Evolutionary conservation across 495 filamentous ascomycete genomes (phyloP), one percentile per base, ranked within the genome.

Genomic region (Penicillium salamii): DNA sequence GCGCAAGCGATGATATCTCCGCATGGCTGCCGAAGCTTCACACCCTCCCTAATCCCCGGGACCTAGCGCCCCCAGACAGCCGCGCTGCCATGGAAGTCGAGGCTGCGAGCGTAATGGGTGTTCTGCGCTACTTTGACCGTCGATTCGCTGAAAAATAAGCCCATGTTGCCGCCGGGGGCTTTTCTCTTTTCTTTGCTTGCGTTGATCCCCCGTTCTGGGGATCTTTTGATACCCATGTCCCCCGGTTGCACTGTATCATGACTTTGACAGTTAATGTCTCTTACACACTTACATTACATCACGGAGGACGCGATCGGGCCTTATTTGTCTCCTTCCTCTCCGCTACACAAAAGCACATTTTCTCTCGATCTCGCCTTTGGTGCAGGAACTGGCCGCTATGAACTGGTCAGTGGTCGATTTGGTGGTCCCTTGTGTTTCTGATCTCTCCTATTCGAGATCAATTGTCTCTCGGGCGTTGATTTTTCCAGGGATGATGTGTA

Each of bases 71-170:
- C 4, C 54, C 62, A 5, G 59, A 67, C 31, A 33, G 59, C 13
- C 74, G 83, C 49, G 78, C 78, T 17, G 84, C 87, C 5, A 81
- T 90, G 54, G 87, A 92, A 61, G 84, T 95, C 7, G 89, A 95
- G 60, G 87, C 89, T 1, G 88, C 88, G 4, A 91, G 86, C 62
- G 88, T 95, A 20, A 90, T 92, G 85, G 83, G 84, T 32, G 89
- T 93, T 23, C 64, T 95, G 46, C 88, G 86, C 54, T 84, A 85
- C 48, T 90, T 95, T 61, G 90, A 95, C 61, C 78, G 88, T 31
- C 66, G 89, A 32, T 95, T 95, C 42, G 69, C 71, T 19, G 68
- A 74, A 48, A 74, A 75, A 62, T 73, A 62, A 66, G 49, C 2
- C 3, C 45, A 12, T 18, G 23, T 44, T 31, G 34, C 17, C 17